phyloP scores from a whole-genome alignment of 2,329 filamentous ascomycete genomes.

The Golovinomyces cichoracearum region DNA sequence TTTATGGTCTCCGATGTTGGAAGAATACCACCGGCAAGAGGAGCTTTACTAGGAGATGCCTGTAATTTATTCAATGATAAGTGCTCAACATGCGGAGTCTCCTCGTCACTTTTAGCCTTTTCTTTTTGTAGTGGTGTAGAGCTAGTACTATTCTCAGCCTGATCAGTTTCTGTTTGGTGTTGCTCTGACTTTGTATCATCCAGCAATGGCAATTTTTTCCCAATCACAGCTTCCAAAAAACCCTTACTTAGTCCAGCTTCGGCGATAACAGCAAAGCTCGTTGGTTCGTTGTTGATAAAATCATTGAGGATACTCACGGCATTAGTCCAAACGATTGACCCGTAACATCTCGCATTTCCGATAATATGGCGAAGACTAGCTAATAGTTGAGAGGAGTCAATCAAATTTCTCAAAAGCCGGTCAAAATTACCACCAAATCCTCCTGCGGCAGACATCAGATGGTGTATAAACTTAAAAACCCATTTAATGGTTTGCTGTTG shows the following conservation, averaged over 20 bases:
- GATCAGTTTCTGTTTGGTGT: slow-evolving; percentile 7
- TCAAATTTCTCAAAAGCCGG: slow-evolving; percentile 68
- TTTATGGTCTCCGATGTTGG: slow-evolving; percentile 73
- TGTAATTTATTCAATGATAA: slow-evolving; percentile 25
- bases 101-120: slow-evolving; percentile 18
- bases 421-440: slow-evolving; percentile 57
- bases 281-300: slow-evolving; percentile 97
- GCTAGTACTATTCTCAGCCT: slow-evolving; percentile 12
- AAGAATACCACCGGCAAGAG: slow-evolving; percentile 46
- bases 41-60: slow-evolving; percentile 17
- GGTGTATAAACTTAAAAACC: slow-evolving; percentile 86
- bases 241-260: slow-evolving; percentile 77
- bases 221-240: slow-evolving; percentile 58
- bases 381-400: slow-evolving; percentile 72
- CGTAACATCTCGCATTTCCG: slow-evolving; percentile 52
- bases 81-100: slow-evolving; percentile 24
- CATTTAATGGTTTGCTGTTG: slow-evolving; percentile 83
- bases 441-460: slow-evolving; percentile 63
- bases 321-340: slow-evolving; percentile 87
- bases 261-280: slow-evolving; percentile 83
- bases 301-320: slow-evolving; percentile 76
- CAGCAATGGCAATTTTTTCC: slow-evolving; percentile 17
- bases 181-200: slow-evolving; percentile 10
- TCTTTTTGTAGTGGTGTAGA: slow-evolving; percentile 3
- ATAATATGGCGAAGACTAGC: slow-evolving; percentile 58